Base-by-base conservation (phyloP, 345 rosid genomes). In the Rubroshorea leprosula region DNA sequence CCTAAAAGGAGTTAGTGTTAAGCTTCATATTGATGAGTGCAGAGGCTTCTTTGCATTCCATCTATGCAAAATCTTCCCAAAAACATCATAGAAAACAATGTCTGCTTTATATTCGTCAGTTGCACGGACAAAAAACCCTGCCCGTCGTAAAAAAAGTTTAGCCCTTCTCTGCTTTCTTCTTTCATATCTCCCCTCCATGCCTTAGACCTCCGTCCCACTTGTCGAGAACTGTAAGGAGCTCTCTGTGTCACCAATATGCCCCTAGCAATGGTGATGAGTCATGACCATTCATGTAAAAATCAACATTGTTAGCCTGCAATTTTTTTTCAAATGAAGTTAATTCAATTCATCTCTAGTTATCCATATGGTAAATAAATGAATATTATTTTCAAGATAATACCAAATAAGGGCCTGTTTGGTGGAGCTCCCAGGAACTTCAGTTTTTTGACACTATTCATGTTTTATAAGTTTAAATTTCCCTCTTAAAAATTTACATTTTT, bases 121-220 rank as follows among this genome's bases (percentile, higher is more conserved):
- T 73, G 49, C 61, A 76, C 82, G 3, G 85, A 77, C 80, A 82
- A 70, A 71, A 84, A 82, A 0, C 91, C 80, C 58, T 82, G 91
- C 35, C 87, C 85, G 46, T 82, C 82, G 5, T 84, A 77, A 55
- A 75, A 81, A 26, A 81, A 82, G 16, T 55, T 82, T 5, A 79
- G 47, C 4, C 73, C 66, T 47, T 65, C 63, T 60, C 65, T 68
- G 23, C 78, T 78, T 3, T 20, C 11, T 0, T 64, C 71, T 52
- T 72, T 65, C 29, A 76, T 10, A 55, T 73, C 84, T 19, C 88
- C 84, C 59, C 88, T 78, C 84, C 92, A 85, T 1, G 92, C 86
- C 54, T 76, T 80, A 0, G 92, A 85, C 6, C 88, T n/a, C 86
- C 55, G 92, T 88, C 19, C 92, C 88, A 19, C 92, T 85, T 0